phyloP scores from a whole-genome alignment of 768 basidiomycete genomes.

The Amanita rimosa region DNA sequence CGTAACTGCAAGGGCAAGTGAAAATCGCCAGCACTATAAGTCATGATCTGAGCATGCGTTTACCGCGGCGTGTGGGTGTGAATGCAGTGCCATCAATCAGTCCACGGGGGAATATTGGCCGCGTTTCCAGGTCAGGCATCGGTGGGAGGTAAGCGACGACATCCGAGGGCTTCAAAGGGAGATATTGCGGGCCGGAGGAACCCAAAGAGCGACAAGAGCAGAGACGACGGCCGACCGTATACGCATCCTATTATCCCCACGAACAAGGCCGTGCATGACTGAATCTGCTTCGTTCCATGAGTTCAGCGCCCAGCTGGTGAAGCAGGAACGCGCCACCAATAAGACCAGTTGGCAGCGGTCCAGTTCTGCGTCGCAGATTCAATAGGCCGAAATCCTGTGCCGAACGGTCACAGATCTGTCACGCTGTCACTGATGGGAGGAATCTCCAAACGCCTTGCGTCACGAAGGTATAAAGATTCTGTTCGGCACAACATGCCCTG shows the following conservation, averaged over 20 bases:
- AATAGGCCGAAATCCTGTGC: background rate
- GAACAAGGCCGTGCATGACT: no score
- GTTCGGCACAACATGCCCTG: background rate
- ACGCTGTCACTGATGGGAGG: background rate
- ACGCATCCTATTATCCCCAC: no score
- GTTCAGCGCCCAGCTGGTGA: no score
- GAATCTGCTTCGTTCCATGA: no score
- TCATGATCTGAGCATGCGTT: background rate
- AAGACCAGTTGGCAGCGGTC: no score
- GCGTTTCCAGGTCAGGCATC: background rate
- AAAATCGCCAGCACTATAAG: background rate
- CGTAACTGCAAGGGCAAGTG: background rate
- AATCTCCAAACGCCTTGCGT: background rate
- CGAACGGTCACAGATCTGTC: background rate
- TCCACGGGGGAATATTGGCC: background rate
- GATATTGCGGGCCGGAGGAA: slow-evolving; percentile 5
- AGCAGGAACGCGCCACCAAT: no score
- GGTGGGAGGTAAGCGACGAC: no score
- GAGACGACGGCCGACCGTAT: background rate
- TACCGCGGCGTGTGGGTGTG: background rate
- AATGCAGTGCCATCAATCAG: background rate
- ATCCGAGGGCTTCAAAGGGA: background rate
- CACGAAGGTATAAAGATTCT: slow-evolving; percentile 1
- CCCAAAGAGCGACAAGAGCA: background rate
- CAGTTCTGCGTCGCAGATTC: no score